phyloP scores from a whole-genome alignment of 192 early-diverging fungal species.

The Entomortierella beljakovae region DNA sequence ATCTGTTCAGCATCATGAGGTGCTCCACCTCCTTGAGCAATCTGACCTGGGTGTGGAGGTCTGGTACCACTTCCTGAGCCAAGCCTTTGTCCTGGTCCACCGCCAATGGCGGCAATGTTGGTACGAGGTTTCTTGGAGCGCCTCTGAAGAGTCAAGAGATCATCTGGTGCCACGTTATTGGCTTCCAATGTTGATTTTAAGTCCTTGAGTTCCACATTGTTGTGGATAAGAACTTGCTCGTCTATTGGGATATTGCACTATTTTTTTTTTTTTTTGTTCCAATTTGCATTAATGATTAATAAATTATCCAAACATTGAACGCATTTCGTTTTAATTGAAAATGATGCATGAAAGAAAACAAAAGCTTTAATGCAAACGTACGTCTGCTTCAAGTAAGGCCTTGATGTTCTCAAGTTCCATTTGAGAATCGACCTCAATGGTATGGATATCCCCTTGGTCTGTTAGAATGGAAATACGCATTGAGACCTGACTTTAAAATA shows the following conservation, averaged over 20 bases:
- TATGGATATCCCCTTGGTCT: constrained; percentile 68
- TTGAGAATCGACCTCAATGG: constrained; percentile 76
- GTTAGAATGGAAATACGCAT: constrained; percentile 73
- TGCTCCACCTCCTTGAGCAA: constrained; percentile 34
- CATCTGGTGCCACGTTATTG: constrained; percentile 75
- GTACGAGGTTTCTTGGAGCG: constrained; percentile 39
- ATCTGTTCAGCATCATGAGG: constrained; percentile 62
- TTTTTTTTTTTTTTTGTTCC: too few relatives aligned
- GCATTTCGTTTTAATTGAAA: too few relatives aligned
- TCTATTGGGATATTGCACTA: constrained; percentile 73
- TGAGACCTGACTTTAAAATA: too few relatives aligned
- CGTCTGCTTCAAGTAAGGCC: constrained; percentile 90
- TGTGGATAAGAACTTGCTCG: constrained; percentile 74
- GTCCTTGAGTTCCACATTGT: constrained; percentile 72
- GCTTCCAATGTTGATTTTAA: constrained; percentile 71
- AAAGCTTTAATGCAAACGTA: constrained; percentile 24
- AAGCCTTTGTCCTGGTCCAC: constrained; percentile 1
- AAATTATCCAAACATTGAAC: too few relatives aligned
- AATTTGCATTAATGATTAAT: too few relatives aligned
- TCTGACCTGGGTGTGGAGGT: constrained; percentile 26
- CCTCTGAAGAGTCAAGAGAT: constrained; percentile 75
- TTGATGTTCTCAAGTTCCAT: constrained; percentile 83
- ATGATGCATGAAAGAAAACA: neutral
- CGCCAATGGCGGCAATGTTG: constrained; percentile 21
- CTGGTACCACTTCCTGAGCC: constrained; percentile 5